A percentile compares a stretch with the other conserved stretches of the same genome.
phyloP scores from a whole-genome alignment of 2,329 filamentous ascomycete species.

The Elsinoe necatrix region DNA sequence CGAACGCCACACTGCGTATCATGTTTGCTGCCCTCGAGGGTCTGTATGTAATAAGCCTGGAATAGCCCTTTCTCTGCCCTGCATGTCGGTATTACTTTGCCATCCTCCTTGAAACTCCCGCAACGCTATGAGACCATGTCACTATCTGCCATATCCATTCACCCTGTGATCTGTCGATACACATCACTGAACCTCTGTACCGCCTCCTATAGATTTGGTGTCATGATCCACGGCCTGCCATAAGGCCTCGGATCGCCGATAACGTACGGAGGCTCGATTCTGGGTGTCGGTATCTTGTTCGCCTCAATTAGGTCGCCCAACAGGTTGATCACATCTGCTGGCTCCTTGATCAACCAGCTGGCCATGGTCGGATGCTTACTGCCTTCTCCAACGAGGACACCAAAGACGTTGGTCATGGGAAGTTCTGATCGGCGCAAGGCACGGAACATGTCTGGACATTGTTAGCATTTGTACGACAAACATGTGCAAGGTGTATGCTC shows the following conservation, averaged over 20 bases:
- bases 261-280: not conserved
- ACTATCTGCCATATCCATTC: not conserved
- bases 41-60: not conserved
- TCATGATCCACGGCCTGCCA: not conserved
- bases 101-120: not conserved
- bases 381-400: slow-evolving; percentile 73
- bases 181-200: not conserved
- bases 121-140: not conserved
- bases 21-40: not conserved
- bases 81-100: not conserved
- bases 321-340: slow-evolving; percentile 64
- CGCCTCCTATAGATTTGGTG: not conserved
- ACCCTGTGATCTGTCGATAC: not conserved
- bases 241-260: not conserved
- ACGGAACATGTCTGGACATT: slow-evolving; percentile 64
- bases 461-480: slow-evolving; percentile 1
- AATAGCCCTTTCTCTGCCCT: no score
- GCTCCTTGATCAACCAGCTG: slow-evolving; percentile 81
- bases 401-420: slow-evolving; percentile 64
- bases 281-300: not conserved
- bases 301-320: not conserved
- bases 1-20: slow-evolving; percentile 1
- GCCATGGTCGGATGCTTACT: slow-evolving; percentile 88
- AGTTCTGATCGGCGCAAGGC: slow-evolving; percentile 55
- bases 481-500: slow-evolving; percentile 26